These are phyloP conservation scores for Anastatica hierochuntica DNA, from an alignment of 345 rosid species.

Conservation along the genomic window DNA sequence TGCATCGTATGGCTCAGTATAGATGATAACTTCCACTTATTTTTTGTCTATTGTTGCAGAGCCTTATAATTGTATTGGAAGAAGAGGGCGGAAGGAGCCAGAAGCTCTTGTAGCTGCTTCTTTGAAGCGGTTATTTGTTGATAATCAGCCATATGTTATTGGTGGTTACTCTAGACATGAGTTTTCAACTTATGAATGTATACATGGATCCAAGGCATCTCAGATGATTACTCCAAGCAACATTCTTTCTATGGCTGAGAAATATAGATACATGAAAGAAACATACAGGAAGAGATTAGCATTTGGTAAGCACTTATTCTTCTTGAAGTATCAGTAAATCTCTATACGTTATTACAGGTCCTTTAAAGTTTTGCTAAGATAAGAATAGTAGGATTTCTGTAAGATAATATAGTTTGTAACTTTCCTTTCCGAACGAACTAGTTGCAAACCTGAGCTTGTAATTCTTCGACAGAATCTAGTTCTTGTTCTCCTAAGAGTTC, in stretches of 20 bases:
- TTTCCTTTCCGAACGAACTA: no score
- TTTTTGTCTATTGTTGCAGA: constrained; percentile 40
- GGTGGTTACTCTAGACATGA: constrained; percentile 72
- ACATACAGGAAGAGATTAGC: constrained; percentile 87
- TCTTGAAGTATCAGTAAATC: no score
- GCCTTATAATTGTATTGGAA: constrained; percentile 77
- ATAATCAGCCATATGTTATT: constrained; percentile 82
- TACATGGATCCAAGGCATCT: constrained; percentile 45
- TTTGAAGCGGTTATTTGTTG: constrained; percentile 80
- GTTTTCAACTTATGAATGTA: constrained; percentile 35
- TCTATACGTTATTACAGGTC: no score
- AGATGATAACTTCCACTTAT: constrained; percentile 1
- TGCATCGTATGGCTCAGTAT: neutral
- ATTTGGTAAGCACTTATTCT: constrained; percentile 54
- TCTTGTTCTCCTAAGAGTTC: no score
- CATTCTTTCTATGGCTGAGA: constrained; percentile 75
- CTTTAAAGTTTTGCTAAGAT: no score
- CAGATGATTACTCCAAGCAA: constrained; percentile 48
- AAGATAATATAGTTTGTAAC: no score
- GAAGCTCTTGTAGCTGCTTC: constrained; percentile 91
- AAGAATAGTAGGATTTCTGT: no score
- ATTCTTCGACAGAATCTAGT: no score
- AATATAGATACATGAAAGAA: constrained; percentile 74
- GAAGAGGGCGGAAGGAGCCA: constrained; percentile 96
- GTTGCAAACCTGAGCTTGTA: no score